phyloP scores from a whole-genome alignment of 805 yeast genomes.

The Candida yuanshanica region DNA sequence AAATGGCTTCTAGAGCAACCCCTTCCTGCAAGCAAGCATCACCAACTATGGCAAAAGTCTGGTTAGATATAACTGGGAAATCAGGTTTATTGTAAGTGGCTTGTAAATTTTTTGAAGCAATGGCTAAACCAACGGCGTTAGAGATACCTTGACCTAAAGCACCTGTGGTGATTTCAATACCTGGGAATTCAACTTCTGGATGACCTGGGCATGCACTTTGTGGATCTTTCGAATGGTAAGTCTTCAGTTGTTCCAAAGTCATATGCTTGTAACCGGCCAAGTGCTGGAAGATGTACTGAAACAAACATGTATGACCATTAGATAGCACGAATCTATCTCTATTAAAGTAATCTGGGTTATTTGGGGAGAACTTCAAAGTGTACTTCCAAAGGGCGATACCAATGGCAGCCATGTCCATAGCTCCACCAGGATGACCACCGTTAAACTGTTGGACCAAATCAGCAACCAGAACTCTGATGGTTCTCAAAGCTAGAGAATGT shows the following conservation, averaged over 20 bases:
- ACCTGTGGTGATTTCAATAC: constrained; percentile 35
- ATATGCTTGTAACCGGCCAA: constrained; percentile 29
- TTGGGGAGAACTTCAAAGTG: constrained; percentile 26
- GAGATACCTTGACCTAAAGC: constrained; percentile 39
- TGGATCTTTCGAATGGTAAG: constrained; percentile 27
- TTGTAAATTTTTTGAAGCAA: constrained; percentile 30
- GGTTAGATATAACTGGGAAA: constrained; percentile 25
- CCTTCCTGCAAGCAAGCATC: constrained; percentile 40
- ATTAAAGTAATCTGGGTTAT: constrained; percentile 29
- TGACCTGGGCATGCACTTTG: constrained; percentile 33
- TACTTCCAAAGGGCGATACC: constrained; percentile 33
- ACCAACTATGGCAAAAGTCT: constrained; percentile 31
- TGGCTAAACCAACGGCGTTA: constrained; percentile 35
- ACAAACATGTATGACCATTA: constrained; percentile 33
- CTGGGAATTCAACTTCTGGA: constrained; percentile 35
- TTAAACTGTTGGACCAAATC: constrained; percentile 29
- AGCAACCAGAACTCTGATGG: constrained; percentile 29
- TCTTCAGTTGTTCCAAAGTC: constrained; percentile 30
- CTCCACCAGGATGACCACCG: constrained; percentile 37
- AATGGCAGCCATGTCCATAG: constrained; percentile 37
- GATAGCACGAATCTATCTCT: constrained; percentile 34
- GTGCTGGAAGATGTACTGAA: constrained; percentile 27
- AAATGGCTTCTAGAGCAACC: constrained; percentile 32
- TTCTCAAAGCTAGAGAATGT: constrained; percentile 25
- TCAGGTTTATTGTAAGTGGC: constrained; percentile 31